Evolutionary conservation across 768 basidiomycete genomes (phyloP).

Genomic region (Saitozyma podzolica): DNA sequence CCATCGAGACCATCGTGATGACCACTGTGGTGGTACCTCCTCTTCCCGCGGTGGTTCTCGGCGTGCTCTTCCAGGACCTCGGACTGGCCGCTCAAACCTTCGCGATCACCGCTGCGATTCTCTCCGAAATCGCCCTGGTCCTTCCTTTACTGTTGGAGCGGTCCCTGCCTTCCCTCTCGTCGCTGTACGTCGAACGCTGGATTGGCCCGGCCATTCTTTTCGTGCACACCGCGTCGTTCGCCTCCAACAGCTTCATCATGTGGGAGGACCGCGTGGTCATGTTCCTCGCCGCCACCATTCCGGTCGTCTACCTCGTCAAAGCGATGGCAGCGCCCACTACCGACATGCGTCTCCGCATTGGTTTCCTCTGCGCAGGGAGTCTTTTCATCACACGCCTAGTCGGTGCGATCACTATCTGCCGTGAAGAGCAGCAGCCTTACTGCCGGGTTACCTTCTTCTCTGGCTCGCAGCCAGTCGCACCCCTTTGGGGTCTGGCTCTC

Average conservation of each 20-base stretch:
- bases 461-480: conserved; percentile 68
- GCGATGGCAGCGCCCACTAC: conserved; percentile 68
- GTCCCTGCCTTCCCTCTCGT: conserved; percentile 9
- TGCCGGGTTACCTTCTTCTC: conserved; percentile 89
- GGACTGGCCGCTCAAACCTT: conserved; percentile 43
- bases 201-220: conserved; percentile 48
- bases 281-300: conserved; percentile 64
- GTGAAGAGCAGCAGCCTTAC: conserved; percentile 90
- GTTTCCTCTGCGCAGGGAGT: conserved; percentile 69
- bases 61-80: conserved; percentile 40
- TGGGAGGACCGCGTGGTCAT: conserved; percentile 88
- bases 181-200: conserved; percentile 21
- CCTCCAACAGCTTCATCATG: conserved; percentile 94
- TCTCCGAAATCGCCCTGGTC: conserved; percentile 32
- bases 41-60: conserved; percentile 56
- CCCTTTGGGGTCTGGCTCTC: conserved; percentile 62
- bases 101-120: conserved; percentile 31
- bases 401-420: conserved; percentile 78
- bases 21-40: conserved; percentile 58
- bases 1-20: conserved; percentile 61
- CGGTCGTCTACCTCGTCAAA: conserved; percentile 64
- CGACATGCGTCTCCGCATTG: conserved; percentile 71
- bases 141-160: conserved; percentile 15
- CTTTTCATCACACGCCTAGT: conserved; percentile 72
- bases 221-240: conserved; percentile 73